Evolutionary conservation across 371 early-diverging fungal genomes (phyloP), one percentile per base, ranked within the genome.

Genomic region (Rhizopus delemar): DNA sequence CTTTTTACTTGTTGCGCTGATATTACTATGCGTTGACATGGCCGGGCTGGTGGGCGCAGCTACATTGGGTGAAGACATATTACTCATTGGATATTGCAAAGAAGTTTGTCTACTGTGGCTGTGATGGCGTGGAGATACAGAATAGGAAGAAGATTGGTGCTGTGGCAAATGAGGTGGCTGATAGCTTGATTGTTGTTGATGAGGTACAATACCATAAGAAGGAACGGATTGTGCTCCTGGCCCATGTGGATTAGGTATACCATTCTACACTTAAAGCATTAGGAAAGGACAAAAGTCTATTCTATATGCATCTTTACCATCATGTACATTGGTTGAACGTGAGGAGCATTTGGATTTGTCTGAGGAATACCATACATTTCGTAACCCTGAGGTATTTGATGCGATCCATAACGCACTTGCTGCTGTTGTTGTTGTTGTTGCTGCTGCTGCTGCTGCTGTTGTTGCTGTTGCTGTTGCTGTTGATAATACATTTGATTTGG

Each of bases 301-400:
- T 63, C 51, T 53, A 64, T 53, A 48, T 66, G 61, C 12, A 46
- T 46, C 5, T 33, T 49, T 36, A 33, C 57, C 35, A 57, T 38
- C 46, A 48, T 51, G 52, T 51, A 60, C 60, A 54, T 43, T 29
- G 53, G 59, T 5, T 38, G 69, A 45, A 5, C 50, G 38, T 32
- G 38, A 39, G 31, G 39, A 34, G 12, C 34, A 28, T 28, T 43
- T 8, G 56, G 56, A 46, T 53, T 54, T 13, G 57, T 48, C 36
- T 38, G 56, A 41, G 58, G 62, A 51, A 71, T 61, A 35, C 66
- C 64, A 65, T 77, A 77, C 64, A 77, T 56, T 31, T 77, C 77
- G 56, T 73, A 77, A 29, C 59, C 53, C 8, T 66, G 54, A 56
- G 60, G 54, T 36, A 59, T 49, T 33, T 46, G 55, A 41, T 39